Base-by-base conservation (phyloP, 1,139 yeast genomes). In the Torulaspora pretoriensis region DNA sequence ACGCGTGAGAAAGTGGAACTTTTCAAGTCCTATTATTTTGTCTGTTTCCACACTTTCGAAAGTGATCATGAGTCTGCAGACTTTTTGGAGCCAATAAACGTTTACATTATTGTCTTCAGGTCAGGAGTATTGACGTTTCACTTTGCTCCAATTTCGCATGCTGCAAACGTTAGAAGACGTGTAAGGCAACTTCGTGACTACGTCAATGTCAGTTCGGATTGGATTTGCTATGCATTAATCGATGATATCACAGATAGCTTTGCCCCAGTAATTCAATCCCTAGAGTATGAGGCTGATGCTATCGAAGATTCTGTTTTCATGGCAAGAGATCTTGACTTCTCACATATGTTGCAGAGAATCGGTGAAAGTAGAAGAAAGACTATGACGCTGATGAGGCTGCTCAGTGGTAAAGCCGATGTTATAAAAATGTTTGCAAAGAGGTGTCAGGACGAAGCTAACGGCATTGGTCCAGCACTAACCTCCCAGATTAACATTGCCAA, bases 351-450 rank as follows among this genome's bases (percentile, higher is more conserved):
- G 57, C 78, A 80, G 52, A 75, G 85, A 53, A 87, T 90, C 53
- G 97, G 97, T 46, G 94, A 87, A 59, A 80, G 95, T 10, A 78
- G 97, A 63, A 74, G 92, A 50, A 86, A 83, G 60, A 95, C 89
- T 32, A 90, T 90, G 96, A 84, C 95, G 0, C 71, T 90, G 62
- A 82, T 92, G 86, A 75, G 98, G 59, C 72, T 92, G 50, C 73
- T 92, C 43, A 82, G 95, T 23, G 96, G 96, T 50, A 92, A 92
- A 65, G 97, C 98, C 0, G 98, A 94, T 65, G 98, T 92, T 47
- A 88, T 92, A 59, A 86, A 87, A 60, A 92, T 90, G 95, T 89
- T 92, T 73, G 95, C 97, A 31, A 92, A 92, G 63, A 76, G 98
- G 61, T 90, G 97, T 67, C 94, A 85, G 57, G 97, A 92, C 49